A percentile compares a stretch with the other conserved stretches of the same genome.
These are phyloP conservation scores for Rhododendron griersonianum DNA, from an alignment of 148 eudicot genomes.

Conservation along the genomic window DNA sequence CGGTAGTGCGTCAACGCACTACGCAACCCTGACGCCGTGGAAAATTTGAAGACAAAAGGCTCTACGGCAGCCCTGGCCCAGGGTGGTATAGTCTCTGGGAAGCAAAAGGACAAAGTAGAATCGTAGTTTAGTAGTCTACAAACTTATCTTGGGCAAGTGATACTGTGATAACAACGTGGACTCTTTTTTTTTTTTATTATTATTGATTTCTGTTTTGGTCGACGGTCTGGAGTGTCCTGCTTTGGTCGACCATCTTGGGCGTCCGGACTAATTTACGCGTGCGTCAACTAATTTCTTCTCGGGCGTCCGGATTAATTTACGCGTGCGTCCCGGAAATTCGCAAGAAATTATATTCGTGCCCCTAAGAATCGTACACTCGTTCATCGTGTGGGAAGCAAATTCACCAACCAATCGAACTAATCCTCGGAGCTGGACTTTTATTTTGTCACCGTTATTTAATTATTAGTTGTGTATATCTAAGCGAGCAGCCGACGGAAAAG, in stretches of 20 bases:
- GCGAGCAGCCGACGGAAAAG: neutral
- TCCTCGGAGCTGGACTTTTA: neutral
- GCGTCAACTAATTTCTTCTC: no score
- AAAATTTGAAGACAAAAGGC: neutral
- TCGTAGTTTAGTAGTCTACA: neutral
- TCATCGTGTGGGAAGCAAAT: neutral
- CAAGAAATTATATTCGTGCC: no score
- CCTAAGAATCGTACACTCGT: neutral
- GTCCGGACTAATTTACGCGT: no score
- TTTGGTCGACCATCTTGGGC: no score
- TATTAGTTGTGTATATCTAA: no score
- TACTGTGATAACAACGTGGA: no score
- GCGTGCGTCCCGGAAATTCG: no score
- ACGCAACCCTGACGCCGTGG: neutral
- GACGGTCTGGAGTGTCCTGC: neutral
- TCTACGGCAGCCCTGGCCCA: neutral
- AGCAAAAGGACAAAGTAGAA: neutral
- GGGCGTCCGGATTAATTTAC: no score
- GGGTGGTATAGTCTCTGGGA: neutral
- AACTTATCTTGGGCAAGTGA: neutral
- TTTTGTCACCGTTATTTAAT: neutral
- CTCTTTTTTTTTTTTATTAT: no score
- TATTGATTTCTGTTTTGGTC: neutral
- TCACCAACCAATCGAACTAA: neutral
- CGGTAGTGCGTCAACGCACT: neutral